Base-by-base conservation (phyloP, 176 grass and related monocot genomes). In the Oropetium thomaeum region DNA sequence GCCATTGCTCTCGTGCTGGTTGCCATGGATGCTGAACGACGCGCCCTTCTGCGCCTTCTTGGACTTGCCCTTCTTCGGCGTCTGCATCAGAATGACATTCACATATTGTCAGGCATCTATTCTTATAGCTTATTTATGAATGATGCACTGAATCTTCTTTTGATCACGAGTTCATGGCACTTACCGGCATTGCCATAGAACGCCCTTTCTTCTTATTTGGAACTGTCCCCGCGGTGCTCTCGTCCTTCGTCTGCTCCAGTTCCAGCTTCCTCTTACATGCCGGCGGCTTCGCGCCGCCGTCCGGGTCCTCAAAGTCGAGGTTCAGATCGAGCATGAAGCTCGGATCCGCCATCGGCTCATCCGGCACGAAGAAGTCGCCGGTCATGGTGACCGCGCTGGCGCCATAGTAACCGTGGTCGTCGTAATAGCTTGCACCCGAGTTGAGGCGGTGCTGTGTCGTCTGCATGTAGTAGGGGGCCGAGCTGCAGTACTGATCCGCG, bases 21-120 rank as follows among this genome's bases (percentile, higher is more conserved):
- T 69, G 86, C 80, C 76, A 39, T 64, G 75, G 62, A 51, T n/a
- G 44, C 42, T 79, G 37, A 25, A 76, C 44, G 57, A 76, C 44
- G 57, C 68, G 69, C 74, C 79, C 83, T 90, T 93, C 49, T 86
- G 81, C 47, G 69, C 23, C 71, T 80, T 89, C 88, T 85, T 96
- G 3, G 77, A 89, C 74, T 85, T 89, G 7, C 68, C 73, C 67
- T 80, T 88, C 90, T 82, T 97, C 76, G 43, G 71, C 33, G 62
- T 53, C 90, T 90, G 75, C 83, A 58, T 33, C 45, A 79, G 27
- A 66, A 17, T 25, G 4, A 8, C 30, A 25, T 22, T 22, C 33
- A 40, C 44, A 68, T n/a, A n/a, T 14, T n/a, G 68, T 89, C 80
- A 84, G 41, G 23, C 63, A 49, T 79, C 65, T 4, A 7, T 0